Conservation (phyloP, 495 filamentous ascomycete species). For the Oleoguttula mirabilis region DNA sequence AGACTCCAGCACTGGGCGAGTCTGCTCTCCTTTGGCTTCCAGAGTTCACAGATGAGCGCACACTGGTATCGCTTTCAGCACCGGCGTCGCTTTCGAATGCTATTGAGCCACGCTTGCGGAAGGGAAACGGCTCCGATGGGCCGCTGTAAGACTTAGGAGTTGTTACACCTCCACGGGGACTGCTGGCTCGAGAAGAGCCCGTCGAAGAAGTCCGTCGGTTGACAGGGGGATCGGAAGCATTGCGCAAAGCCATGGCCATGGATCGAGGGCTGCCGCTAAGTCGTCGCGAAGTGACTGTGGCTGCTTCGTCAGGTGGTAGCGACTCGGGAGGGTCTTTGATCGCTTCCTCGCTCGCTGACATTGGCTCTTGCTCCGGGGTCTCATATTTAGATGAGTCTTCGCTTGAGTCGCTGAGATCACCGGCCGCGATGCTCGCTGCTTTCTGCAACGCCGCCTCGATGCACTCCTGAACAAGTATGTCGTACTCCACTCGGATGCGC, state of each 20-base stretch:
- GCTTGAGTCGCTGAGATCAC: constrained; percentile 56
- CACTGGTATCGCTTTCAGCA: constrained; percentile 76
- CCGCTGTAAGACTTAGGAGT: constrained; percentile 45
- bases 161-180: constrained; percentile 67
- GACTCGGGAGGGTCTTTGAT: background rate
- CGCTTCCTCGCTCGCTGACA: background rate
- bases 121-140: background rate
- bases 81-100: constrained; percentile 66
- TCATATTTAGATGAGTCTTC: constrained; percentile 20
- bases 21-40: constrained; percentile 49
- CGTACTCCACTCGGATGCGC: constrained; percentile 85
- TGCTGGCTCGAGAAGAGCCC: constrained; percentile 67
- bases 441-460: constrained; percentile 85
- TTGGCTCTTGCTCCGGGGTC: constrained; percentile 36
- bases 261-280: constrained; percentile 40
- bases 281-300: background rate
- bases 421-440: constrained; percentile 74
- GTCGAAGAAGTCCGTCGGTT: constrained; percentile 44
- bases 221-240: constrained; percentile 33
- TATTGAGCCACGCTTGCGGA: constrained; percentile 54
- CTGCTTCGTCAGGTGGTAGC: constrained; percentile 29
- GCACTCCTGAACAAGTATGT: constrained; percentile 82
- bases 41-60: constrained; percentile 56
- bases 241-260: constrained; percentile 43
- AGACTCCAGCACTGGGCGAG: constrained; percentile 79